Conservation (phyloP, 1,284 basidiomycete genomes). For the Cystobasidiaceae sp. region DNA sequence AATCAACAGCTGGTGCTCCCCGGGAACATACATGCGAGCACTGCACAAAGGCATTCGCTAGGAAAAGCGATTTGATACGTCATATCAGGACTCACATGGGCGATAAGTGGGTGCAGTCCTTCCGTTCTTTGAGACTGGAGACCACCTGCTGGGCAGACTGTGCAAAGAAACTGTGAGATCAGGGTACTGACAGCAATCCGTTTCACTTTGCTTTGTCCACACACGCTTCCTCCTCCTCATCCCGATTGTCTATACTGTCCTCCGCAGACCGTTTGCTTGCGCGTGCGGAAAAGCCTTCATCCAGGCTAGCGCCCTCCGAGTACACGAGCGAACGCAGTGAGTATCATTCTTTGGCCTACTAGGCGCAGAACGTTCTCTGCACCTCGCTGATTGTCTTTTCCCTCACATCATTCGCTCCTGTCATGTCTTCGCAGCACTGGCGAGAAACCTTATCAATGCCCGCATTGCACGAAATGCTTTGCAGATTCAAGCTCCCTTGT, state of each 20-base stretch:
- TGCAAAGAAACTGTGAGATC: not conserved
- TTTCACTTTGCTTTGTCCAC: not conserved
- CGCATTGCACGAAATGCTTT: not conserved
- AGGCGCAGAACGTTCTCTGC: too few species aligned
- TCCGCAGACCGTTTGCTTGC: constrained; percentile 17
- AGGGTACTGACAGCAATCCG: not conserved
- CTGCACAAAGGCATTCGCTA: constrained; percentile 3
- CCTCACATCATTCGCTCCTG: not conserved
- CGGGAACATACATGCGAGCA: not conserved
- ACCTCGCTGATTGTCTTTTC: not conserved
- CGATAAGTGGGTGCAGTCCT: constrained; percentile 6
- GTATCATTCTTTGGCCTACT: not conserved
- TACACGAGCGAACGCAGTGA: constrained; percentile 13
- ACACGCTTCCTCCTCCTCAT: not conserved
- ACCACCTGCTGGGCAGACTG: not conserved
- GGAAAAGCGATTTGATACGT: not conserved
- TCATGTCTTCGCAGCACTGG: not conserved
- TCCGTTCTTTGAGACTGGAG: too few species aligned
- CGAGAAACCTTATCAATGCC: constrained; percentile 15
- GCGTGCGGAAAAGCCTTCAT: constrained; percentile 9
- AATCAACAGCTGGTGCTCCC: constrained; percentile 9
- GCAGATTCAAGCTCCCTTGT: constrained; percentile 11
- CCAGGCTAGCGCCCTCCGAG: constrained; percentile 1
- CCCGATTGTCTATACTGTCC: not conserved
- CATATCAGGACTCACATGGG: constrained; percentile 8